These are phyloP conservation scores for Zygoascus biomembranicola DNA, from an alignment of 805 yeast species.

Conservation along the genomic window DNA sequence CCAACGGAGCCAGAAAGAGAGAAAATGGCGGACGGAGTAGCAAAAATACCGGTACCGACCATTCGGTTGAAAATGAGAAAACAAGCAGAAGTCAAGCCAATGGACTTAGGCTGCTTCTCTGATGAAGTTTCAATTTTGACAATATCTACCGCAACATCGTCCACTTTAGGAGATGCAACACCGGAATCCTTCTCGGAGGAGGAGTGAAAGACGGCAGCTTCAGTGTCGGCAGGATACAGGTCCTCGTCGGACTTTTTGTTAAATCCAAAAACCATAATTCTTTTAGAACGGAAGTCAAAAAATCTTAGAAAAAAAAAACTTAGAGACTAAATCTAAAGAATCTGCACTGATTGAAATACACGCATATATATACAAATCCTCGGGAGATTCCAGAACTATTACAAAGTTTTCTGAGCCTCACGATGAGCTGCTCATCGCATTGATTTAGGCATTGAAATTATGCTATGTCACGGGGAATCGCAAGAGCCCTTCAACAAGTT, in stretches of 20 bases:
- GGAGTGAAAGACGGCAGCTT: neutral
- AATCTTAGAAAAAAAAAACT: no score
- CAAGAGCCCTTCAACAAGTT: neutral
- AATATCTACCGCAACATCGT: neutral
- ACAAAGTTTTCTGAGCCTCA: neutral
- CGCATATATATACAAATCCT: neutral
- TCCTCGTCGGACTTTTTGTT: neutral
- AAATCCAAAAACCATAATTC: neutral
- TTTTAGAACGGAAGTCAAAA: neutral
- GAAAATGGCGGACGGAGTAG: conserved; percentile 55
- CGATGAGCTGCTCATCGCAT: neutral
- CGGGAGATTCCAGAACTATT: neutral
- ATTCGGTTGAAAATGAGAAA: conserved; percentile 61
- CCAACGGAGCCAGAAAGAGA: conserved; percentile 61
- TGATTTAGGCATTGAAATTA: neutral
- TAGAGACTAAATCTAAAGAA: no score
- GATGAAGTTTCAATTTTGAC: neutral
- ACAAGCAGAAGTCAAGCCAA: conserved; percentile 51
- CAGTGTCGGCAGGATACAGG: neutral
- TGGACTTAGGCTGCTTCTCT: conserved; percentile 12
- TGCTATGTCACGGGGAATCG: neutral
- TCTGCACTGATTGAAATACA: neutral
- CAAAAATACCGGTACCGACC: conserved; percentile 71
- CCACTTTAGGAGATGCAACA: neutral
- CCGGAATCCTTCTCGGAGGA: neutral